Percentiles rank a stretch among this genome's conserved stretches.
Evolutionary conservation across 306 rosid genomes (phyloP).

Genomic region (Vigna unguiculata): DNA sequence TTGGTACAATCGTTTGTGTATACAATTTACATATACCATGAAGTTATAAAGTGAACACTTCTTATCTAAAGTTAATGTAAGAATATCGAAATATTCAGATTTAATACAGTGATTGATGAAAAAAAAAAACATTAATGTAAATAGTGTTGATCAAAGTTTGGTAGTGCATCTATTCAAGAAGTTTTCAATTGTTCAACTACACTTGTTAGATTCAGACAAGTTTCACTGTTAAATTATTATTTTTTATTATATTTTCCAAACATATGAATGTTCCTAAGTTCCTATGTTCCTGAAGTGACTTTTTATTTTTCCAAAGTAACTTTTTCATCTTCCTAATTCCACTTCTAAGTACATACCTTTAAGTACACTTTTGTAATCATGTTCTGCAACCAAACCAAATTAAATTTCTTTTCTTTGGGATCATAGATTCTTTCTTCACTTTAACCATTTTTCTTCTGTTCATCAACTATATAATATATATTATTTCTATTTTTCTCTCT

Average conservation of each 20-base stretch:
- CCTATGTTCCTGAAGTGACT: slow-evolving; percentile 13
- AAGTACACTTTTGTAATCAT: slow-evolving; percentile 52
- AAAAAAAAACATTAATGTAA: not conserved
- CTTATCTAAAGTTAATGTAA: too few species aligned
- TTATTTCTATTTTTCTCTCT: too few species aligned
- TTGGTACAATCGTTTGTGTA: too few species aligned
- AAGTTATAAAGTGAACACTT: too few species aligned
- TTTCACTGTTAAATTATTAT: not conserved
- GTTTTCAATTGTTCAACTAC: slow-evolving; percentile 35
- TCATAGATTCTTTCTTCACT: slow-evolving; percentile 35
- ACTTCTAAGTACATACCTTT: slow-evolving; percentile 51
- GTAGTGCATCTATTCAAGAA: slow-evolving; percentile 10
- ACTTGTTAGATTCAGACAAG: slow-evolving; percentile 28
- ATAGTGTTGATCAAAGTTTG: slow-evolving; percentile 1
- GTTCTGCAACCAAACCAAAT: slow-evolving; percentile 40
- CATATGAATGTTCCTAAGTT: not conserved
- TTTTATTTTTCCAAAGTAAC: slow-evolving; percentile 13
- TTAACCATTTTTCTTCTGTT: slow-evolving; percentile 36
- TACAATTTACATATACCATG: too few species aligned
- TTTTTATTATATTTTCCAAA: not conserved
- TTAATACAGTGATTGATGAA: too few species aligned
- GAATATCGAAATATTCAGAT: too few species aligned
- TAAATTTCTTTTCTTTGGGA: slow-evolving; percentile 36
- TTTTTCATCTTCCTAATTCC: slow-evolving; percentile 39
- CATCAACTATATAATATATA: too few species aligned